phyloP scores from a whole-genome alignment of 305 asterid species.

The Striga hermonthica region DNA sequence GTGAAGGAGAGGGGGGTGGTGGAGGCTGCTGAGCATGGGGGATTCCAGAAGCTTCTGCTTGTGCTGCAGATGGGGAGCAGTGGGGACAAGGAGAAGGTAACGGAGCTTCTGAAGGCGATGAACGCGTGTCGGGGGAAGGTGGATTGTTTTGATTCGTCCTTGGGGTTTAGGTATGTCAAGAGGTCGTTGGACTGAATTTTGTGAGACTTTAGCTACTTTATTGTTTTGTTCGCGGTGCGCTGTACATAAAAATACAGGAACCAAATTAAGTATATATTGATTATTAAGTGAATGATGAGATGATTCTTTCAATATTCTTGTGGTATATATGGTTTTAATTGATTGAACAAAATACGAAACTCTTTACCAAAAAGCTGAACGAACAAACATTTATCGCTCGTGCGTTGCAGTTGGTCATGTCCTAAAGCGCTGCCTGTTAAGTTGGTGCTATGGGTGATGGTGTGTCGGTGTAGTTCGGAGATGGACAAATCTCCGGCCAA shows the following conservation, averaged over 20 bases:
- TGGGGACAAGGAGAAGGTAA: constrained; percentile 61
- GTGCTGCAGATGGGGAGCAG: constrained; percentile 76
- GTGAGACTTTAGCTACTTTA: constrained; percentile 10
- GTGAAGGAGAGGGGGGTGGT: constrained; percentile 36
- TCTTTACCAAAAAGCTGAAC: no score
- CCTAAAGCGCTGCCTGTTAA: no score
- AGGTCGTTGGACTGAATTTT: constrained; percentile 38
- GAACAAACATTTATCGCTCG: no score
- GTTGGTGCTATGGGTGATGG: no score
- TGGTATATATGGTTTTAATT: no score
- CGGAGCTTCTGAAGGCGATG: constrained; percentile 71
- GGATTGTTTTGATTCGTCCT: constrained; percentile 64
- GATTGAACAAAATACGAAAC: no score
- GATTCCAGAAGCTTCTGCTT: constrained; percentile 72
- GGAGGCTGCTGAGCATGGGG: constrained; percentile 69
- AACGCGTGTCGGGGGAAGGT: constrained; percentile 52
- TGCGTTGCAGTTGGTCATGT: no score
- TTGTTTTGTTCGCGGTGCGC: constrained; percentile 10
- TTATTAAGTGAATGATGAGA: no score
- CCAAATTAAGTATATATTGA: no score
- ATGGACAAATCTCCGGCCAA: no score
- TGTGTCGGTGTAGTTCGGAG: no score
- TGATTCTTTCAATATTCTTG: no score
- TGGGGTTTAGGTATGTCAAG: constrained; percentile 59
- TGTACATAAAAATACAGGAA: constrained; percentile 19